Evolutionary conservation across 2,329 filamentous ascomycete species (phyloP).

Genomic region (Botrytis squamosa): DNA sequence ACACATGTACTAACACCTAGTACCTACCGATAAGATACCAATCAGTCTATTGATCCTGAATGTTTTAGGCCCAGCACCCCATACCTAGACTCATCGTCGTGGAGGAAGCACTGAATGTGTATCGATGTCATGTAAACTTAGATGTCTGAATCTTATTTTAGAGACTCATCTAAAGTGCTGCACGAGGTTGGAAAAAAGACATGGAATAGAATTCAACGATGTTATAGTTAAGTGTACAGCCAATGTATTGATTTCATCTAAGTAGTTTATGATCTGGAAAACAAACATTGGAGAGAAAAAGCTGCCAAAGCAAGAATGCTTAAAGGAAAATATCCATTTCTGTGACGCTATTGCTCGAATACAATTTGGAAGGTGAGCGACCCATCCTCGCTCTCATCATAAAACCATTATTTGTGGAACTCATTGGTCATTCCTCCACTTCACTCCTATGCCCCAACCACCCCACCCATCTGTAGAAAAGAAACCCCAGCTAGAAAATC

Average conservation of each 20-base stretch:
- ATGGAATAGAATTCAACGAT: neutral
- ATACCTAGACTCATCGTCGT: neutral
- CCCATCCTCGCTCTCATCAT: conserved; percentile 14
- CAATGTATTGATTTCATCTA: neutral
- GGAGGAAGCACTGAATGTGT: neutral
- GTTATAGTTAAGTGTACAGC: conserved; percentile 43
- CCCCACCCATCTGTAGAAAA: conserved; percentile 13
- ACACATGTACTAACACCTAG: neutral
- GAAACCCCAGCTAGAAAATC: conserved; percentile 14
- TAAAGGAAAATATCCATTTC: neutral
- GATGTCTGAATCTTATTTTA: neutral
- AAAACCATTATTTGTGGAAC: conserved; percentile 13
- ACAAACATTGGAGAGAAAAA: neutral
- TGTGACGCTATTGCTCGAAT: conserved; percentile 13
- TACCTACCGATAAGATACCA: neutral
- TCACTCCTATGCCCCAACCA: neutral
- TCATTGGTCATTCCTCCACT: conserved; percentile 4
- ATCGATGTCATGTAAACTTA: neutral
- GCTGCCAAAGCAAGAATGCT: neutral
- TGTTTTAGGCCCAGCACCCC: neutral
- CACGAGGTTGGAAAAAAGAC: neutral
- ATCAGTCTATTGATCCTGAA: neutral
- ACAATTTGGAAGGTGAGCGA: conserved; percentile 18
- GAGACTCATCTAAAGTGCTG: neutral
- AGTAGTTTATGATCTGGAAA: neutral